A percentile compares a stretch with the other conserved stretches of the same genome.
Conservation (phyloP, 805 yeast genomes). For the Jamesozyma hellenica region DNA sequence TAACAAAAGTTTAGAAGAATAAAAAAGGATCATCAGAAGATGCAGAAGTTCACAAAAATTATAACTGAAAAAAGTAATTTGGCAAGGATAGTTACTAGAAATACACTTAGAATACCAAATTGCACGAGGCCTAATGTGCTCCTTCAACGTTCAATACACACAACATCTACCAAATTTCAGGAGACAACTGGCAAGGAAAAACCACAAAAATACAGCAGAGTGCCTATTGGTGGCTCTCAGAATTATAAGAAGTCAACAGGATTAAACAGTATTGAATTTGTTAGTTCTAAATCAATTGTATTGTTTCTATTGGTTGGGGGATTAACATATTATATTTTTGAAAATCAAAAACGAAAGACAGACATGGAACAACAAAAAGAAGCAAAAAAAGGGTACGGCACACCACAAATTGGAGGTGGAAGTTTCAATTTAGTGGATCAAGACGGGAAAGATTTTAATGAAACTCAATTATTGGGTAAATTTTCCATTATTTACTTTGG, state of each 20-base stretch:
- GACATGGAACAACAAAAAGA: conserved; percentile 72
- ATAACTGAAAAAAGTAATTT: too few species aligned
- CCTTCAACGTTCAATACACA: neutral
- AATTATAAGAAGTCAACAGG: conserved; percentile 27
- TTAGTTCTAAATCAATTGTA: conserved; percentile 76
- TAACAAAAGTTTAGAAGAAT: too few species aligned
- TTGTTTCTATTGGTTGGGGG: conserved; percentile 63
- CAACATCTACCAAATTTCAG: neutral
- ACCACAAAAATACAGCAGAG: conserved; percentile 1
- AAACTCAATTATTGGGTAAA: conserved; percentile 63
- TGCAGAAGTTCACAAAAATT: too few species aligned
- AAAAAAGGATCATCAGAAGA: too few species aligned
- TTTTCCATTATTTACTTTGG: conserved; percentile 86
- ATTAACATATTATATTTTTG: conserved; percentile 59
- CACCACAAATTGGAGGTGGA: conserved; percentile 93
- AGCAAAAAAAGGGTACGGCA: conserved; percentile 79
- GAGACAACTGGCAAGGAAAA: too few species aligned
- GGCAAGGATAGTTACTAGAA: too few species aligned
- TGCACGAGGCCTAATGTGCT: too few species aligned
- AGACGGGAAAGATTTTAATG: conserved; percentile 64
- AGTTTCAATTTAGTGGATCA: conserved; percentile 66
- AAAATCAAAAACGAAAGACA: conserved; percentile 64
- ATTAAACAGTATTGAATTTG: conserved; percentile 44
- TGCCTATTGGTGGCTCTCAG: conserved; percentile 53
- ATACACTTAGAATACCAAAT: too few species aligned